Percentiles rank a stretch among this genome's conserved stretches.
Evolutionary conservation across 2,329 filamentous ascomycete genomes (phyloP).

Genomic region (Nemania sp.): DNA sequence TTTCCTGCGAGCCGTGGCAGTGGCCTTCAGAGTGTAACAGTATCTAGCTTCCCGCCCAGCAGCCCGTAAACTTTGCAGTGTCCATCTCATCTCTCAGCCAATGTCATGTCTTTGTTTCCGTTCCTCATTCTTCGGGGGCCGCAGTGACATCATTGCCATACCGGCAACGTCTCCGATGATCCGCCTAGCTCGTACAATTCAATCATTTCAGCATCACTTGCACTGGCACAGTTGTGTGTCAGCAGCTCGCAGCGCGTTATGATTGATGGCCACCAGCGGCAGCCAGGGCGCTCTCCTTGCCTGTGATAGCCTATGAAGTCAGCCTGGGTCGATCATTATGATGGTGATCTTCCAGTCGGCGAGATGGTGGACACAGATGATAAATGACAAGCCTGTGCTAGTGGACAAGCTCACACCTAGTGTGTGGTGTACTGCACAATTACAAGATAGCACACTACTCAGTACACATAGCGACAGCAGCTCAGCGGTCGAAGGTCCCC

Average conservation of each 20-base stretch:
- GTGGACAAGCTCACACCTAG: no score
- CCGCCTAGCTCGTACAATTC: constrained; percentile 3
- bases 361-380: background rate
- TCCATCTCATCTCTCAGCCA: background rate
- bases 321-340: background rate
- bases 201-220: background rate
- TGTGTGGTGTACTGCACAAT: no score
- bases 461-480: background rate
- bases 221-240: background rate
- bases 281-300: background rate
- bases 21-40: no score
- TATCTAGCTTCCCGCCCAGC: background rate
- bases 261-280: background rate
- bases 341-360: background rate
- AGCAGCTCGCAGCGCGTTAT: background rate
- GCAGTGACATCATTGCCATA: constrained; percentile 26
- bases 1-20: constrained; percentile 4
- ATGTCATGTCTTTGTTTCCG: background rate
- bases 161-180: background rate
- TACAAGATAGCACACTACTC: no score
- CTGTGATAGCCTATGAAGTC: background rate
- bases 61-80: no score
- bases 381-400: no score
- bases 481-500: constrained; percentile 14
- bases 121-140: background rate